These are phyloP conservation scores for Guyanaporus albipodus DNA, from an alignment of 768 basidiomycete genomes.

Conservation along the genomic window DNA sequence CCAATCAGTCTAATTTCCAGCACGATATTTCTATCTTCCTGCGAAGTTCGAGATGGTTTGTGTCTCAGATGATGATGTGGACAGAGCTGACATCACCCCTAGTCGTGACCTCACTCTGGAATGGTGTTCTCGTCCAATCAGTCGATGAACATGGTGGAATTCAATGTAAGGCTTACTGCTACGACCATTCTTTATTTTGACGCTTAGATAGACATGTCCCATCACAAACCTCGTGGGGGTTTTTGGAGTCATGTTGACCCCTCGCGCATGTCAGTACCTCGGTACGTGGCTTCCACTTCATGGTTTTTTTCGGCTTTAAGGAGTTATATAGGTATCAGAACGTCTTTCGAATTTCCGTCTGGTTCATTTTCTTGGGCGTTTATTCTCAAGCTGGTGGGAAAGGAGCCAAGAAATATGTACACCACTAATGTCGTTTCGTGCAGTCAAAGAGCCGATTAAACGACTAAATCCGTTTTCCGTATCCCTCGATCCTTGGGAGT, in stretches of 20 bases:
- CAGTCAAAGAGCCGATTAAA: conserved; percentile 77
- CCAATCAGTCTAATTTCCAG: conserved; percentile 33
- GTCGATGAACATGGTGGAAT: conserved; percentile 73
- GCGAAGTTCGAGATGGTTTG: conserved; percentile 77
- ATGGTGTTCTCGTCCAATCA: conserved; percentile 74
- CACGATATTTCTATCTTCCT: conserved; percentile 80
- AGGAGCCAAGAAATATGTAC: neutral
- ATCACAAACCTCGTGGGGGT: conserved; percentile 46
- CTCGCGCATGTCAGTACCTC: conserved; percentile 74
- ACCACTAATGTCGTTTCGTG: conserved; percentile 1
- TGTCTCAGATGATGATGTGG: neutral
- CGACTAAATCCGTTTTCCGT: conserved; percentile 51
- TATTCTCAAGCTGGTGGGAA: conserved; percentile 80
- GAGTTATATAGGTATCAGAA: conserved; percentile 68
- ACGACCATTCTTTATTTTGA: conserved; percentile 6
- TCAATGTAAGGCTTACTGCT: conserved; percentile 52
- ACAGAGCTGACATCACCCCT: conserved; percentile 5
- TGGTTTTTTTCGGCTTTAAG: neutral
- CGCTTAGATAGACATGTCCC: conserved; percentile 56
- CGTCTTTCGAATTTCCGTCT: conserved; percentile 69
- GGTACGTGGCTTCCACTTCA: conserved; percentile 37
- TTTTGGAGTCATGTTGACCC: conserved; percentile 77
- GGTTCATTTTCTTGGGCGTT: conserved; percentile 72
- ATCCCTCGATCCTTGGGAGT: conserved; percentile 77
- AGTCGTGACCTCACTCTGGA: conserved; percentile 85